Conservation (phyloP, 805 yeast species). For the Priceomyces melissophilus region DNA sequence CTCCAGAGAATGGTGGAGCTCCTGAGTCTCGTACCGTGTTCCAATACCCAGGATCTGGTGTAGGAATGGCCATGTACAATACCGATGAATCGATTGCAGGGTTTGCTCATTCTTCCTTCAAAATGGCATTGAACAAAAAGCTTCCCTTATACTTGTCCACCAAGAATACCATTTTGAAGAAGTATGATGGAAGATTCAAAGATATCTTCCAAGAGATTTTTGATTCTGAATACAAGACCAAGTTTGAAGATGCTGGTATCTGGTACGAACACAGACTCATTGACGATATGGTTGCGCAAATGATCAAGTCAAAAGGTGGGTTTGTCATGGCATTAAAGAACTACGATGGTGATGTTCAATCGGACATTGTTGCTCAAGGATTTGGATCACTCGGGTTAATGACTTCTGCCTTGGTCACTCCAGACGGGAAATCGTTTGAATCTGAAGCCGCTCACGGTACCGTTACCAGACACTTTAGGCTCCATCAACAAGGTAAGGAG, state of each 20-base stretch:
- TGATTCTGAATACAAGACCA: constrained; percentile 51
- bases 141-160: constrained; percentile 69
- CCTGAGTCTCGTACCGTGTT: constrained; percentile 50
- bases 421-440: constrained; percentile 84
- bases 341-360: constrained; percentile 84
- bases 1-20: constrained; percentile 57
- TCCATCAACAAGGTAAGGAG: constrained; percentile 75
- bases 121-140: constrained; percentile 62
- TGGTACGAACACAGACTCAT: constrained; percentile 79
- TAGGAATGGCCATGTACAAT: constrained; percentile 80
- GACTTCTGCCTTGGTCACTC: constrained; percentile 81
- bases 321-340: constrained; percentile 77
- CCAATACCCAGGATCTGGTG: constrained; percentile 65
- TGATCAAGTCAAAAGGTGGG: constrained; percentile 83
- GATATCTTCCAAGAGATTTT: constrained; percentile 72
- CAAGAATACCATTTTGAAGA: constrained; percentile 77
- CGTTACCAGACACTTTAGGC: constrained; percentile 82
- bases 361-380: constrained; percentile 85
- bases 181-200: constrained; percentile 79
- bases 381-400: constrained; percentile 80
- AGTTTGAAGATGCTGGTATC: constrained; percentile 59
- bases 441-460: constrained; percentile 88
- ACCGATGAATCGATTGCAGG: constrained; percentile 75
- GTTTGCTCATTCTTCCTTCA: constrained; percentile 78
- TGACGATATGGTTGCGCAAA: constrained; percentile 88